Conservation (phyloP, 2,329 filamentous ascomycete genomes). For the Penicillium sp. region DNA sequence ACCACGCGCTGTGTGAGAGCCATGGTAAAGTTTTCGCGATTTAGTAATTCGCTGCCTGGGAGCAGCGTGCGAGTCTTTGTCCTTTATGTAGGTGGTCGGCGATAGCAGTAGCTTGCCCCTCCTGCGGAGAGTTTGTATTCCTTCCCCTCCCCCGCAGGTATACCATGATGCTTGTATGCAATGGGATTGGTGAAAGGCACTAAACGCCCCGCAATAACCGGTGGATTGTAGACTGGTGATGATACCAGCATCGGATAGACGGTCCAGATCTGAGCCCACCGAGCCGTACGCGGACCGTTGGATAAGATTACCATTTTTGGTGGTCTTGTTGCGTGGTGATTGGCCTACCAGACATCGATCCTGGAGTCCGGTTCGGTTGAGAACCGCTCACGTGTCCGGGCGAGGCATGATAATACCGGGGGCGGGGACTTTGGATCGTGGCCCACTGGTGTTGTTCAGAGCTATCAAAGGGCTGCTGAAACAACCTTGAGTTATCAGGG, state of each 20-base stretch:
- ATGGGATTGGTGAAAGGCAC: conserved; percentile 1
- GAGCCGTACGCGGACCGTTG: conserved; percentile 4
- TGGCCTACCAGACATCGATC: conserved; percentile 5
- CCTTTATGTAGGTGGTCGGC: conserved; percentile 9
- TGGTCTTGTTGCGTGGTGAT: conserved; percentile 6
- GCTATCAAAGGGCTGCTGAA: not conserved
- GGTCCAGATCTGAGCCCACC: not conserved
- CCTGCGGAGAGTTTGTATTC: not conserved
- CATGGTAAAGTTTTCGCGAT: conserved; percentile 26
- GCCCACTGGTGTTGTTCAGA: not conserved
- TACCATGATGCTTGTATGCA: conserved; percentile 9
- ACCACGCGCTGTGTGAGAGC: conserved; percentile 49
- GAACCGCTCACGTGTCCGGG: conserved; percentile 23
- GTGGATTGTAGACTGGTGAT: conserved; percentile 7
- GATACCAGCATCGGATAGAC: conserved; percentile 10
- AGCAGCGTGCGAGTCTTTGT: conserved; percentile 1
- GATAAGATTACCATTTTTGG: conserved; percentile 14
- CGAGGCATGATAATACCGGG: not conserved
- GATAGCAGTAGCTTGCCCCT: conserved; percentile 1
- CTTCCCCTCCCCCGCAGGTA: conserved; percentile 5
- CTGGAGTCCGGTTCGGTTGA: conserved; percentile 2
- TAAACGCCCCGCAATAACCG: conserved; percentile 15
- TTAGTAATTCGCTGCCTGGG: not conserved
- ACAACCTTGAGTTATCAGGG: not conserved
- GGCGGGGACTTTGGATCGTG: not conserved